These are phyloP conservation scores for Lepidium aucheri DNA, from an alignment of 345 rosid genomes.

Conservation along the genomic window DNA sequence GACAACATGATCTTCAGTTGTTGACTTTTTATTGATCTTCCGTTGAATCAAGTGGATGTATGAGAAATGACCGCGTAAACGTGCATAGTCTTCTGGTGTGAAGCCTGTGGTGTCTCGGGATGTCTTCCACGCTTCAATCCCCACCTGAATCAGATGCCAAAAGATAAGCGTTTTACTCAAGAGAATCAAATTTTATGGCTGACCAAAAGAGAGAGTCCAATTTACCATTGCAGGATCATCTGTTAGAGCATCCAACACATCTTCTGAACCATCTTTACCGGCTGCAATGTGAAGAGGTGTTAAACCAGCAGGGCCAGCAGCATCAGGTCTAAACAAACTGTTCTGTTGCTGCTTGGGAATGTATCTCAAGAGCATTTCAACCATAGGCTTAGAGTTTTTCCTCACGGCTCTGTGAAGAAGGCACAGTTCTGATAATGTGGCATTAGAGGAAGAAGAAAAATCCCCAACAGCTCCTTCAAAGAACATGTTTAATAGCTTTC, in stretches of 20 bases:
- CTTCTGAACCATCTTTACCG: constrained; percentile 97
- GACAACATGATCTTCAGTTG: constrained; percentile 46
- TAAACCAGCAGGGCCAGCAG: constrained; percentile 84
- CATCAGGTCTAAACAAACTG: constrained; percentile 76
- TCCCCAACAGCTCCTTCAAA: constrained; percentile 62
- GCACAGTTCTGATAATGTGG: constrained; percentile 63
- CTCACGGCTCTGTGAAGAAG: constrained; percentile 93
- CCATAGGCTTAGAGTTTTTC: constrained; percentile 73
- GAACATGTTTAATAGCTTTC: constrained; percentile 66
- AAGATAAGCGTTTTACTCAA: not conserved
- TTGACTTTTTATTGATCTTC: constrained; percentile 51
- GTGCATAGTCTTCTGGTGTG: constrained; percentile 95
- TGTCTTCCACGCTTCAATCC: constrained; percentile 83
- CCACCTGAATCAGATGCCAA: constrained; percentile 47
- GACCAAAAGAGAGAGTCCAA: not conserved
- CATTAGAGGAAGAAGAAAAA: constrained; percentile 36
- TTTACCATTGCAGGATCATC: constrained; percentile 86
- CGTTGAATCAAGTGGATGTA: constrained; percentile 89
- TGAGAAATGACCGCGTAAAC: constrained; percentile 91
- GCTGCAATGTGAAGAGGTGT: constrained; percentile 99
- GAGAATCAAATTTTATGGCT: not conserved
- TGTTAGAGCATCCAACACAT: constrained; percentile 71
- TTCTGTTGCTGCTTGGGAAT: constrained; percentile 31
- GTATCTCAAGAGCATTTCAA: constrained; percentile 71
- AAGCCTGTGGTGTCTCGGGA: constrained; percentile 83